Base-by-base conservation (phyloP, 2,329 filamentous ascomycete genomes). In the Lasiodiplodia citricola region DNA sequence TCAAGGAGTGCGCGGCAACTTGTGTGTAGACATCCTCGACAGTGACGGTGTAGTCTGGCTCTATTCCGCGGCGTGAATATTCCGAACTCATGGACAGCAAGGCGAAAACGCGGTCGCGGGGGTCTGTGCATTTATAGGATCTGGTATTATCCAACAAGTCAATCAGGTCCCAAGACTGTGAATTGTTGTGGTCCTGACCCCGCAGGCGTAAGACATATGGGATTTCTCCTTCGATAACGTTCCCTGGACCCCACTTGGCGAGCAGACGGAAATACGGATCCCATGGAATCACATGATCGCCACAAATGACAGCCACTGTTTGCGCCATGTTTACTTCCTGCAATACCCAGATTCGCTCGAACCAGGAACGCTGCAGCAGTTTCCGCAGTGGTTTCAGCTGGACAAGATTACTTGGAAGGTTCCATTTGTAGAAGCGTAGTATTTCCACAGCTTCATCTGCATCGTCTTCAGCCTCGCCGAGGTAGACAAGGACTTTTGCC, bases 191-290 rank as follows among this genome's bases (percentile, higher is more conserved):
- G 5, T 28, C 28, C 1, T 1, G 28, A 28, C 5, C 28, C 31
- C 31, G 31, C 8, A 35, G 2, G 0, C 10, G 31, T 2, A 35
- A 2, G 1, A 2, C 1, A 2, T 10, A 35, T 2, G 31, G 31
- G 2, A 35, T 0, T 10, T 10, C 8, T 7, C n/a, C 5, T 44
- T 18, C 5, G 41, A 7, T 5, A 28, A 28, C 6, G 28, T 6
- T 28, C 1, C 6, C 5, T 0, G 28, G 4, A 1, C 28, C 28
- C 28, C 28, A 28, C 1, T 28, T 1, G 1, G 1, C 28, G 1
- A 28, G 28, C 1, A 28, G 28, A 6, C 18, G 5, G 6, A 44
- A n/a, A 18, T 8, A 8, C 0, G 41, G 41, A 18, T 44, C 41
- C 41, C 41, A 44, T 7, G 14, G 41, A 44, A 18, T 6, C 16